phyloP scores from a whole-genome alignment of 1,139 yeast species.

The Petasospora fabianii region DNA sequence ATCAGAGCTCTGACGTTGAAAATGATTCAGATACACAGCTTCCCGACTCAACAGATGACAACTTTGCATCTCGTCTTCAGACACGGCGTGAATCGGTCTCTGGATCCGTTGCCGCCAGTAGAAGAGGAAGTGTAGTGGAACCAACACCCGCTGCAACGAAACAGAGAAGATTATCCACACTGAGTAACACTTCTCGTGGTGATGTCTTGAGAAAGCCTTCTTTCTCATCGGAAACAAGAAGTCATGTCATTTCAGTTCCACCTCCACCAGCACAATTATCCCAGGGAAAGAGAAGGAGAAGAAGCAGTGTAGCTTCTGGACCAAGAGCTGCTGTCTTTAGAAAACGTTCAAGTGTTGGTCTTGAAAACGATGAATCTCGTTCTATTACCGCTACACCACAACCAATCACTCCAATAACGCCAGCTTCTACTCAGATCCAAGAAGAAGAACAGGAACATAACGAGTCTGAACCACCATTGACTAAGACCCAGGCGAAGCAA shows the following conservation, averaged over 20 bases:
- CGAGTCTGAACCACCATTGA: constrained; percentile 2
- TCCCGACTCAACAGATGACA: not conserved
- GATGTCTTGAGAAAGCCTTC: constrained; percentile 17
- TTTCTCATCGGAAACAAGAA: constrained; percentile 6
- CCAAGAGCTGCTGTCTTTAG: constrained; percentile 3
- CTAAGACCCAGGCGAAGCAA: constrained; percentile 12
- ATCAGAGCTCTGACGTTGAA: constrained; percentile 11
- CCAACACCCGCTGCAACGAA: constrained; percentile 18
- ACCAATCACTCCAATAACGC: constrained; percentile 10
- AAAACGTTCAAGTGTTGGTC: too few relatives aligned
- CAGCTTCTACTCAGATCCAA: constrained; percentile 14
- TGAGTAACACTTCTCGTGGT: constrained; percentile 21
- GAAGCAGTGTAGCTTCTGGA: constrained; percentile 10
- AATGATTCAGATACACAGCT: not conserved
- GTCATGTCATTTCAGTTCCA: constrained; percentile 23
- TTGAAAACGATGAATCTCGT: too few relatives aligned
- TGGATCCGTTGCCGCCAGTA: constrained; percentile 4
- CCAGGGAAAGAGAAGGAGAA: constrained; percentile 15
- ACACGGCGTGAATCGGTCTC: constrained; percentile 5
- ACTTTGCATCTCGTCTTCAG: constrained; percentile 1
- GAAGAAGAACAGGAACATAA: not conserved
- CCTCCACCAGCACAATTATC: constrained; percentile 5
- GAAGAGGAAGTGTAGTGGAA: constrained; percentile 20
- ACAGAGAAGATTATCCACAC: constrained; percentile 26
- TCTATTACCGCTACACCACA: constrained; percentile 1